Evolutionary conservation across 148 eudicot genomes (phyloP).

Genomic region (Dianthus caryophyllus): DNA sequence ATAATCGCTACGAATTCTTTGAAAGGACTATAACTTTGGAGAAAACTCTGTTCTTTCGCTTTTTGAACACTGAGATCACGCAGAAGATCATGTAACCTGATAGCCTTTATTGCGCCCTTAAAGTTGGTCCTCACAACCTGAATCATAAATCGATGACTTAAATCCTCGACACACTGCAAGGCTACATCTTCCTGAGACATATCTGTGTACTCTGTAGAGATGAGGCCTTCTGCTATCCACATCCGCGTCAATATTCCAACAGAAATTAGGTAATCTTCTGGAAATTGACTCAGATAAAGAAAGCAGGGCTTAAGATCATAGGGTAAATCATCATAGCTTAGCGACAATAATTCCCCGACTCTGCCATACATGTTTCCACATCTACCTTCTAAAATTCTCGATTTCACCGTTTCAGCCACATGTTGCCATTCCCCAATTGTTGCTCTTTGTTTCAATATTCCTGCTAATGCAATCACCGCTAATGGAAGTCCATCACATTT

Average conservation of each 20-base stretch:
- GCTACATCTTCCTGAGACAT: constrained; percentile 22
- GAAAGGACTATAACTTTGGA: constrained; percentile 3
- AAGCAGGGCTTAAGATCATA: constrained; percentile 24
- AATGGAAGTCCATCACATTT: constrained; percentile 37
- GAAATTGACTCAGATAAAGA: constrained; percentile 23
- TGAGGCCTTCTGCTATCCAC: constrained; percentile 29
- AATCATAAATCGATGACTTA: constrained; percentile 28
- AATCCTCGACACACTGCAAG: constrained; percentile 14
- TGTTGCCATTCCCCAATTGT: constrained; percentile 19
- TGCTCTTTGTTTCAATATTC: constrained; percentile 18
- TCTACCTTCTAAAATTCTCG: constrained; percentile 12
- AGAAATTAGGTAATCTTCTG: constrained; percentile 21
- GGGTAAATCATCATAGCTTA: constrained; percentile 22
- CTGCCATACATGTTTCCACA: constrained; percentile 10
- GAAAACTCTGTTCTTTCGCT: constrained; percentile 30
- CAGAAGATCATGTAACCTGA: constrained; percentile 27
- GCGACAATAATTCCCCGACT: constrained; percentile 15
- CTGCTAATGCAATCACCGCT: constrained; percentile 36
- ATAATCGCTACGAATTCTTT: neutral
- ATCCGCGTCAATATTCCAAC: constrained; percentile 18
- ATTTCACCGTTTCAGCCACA: constrained; percentile 5
- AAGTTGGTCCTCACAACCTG: constrained; percentile 23
- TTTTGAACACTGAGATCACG: constrained; percentile 30
- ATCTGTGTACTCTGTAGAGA: neutral
- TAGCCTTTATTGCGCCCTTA: constrained; percentile 17